Conservation (phyloP, 2,329 filamentous ascomycete species). For the Bipolaris oryzae region DNA sequence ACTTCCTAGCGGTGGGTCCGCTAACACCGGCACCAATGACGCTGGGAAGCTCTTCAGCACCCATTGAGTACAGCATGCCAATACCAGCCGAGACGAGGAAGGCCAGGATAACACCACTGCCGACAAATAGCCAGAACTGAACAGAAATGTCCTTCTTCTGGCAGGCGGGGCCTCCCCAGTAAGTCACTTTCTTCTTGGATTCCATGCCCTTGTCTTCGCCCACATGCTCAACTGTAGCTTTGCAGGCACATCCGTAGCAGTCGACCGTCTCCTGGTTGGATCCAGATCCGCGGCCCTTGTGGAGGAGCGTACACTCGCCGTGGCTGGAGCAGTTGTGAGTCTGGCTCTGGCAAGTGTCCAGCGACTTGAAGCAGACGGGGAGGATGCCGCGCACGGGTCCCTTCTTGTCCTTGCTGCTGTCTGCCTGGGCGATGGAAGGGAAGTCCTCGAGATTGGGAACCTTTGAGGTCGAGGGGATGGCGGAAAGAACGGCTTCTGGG, state of each 20-base stretch:
- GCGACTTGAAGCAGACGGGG: constrained; percentile 75
- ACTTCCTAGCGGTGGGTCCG: constrained; percentile 57
- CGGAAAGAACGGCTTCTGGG: constrained; percentile 40
- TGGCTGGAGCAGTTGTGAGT: constrained; percentile 85
- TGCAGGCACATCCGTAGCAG: constrained; percentile 84
- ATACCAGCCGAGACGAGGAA: constrained; percentile 73
- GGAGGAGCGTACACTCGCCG: constrained; percentile 76
- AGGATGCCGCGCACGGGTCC: constrained; percentile 59
- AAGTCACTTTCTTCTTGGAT: constrained; percentile 62
- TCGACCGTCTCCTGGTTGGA: constrained; percentile 50
- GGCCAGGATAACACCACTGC: constrained; percentile 73
- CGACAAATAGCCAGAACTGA: constrained; percentile 84
- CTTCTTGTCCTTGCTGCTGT: constrained; percentile 18
- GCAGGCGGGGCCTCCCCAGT: constrained; percentile 86
- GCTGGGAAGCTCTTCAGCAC: constrained; percentile 84
- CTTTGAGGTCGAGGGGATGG: constrained; percentile 34
- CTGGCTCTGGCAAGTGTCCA: constrained; percentile 68
- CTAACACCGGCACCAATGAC: constrained; percentile 96
- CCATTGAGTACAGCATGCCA: constrained; percentile 80
- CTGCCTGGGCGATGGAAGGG: constrained; percentile 30
- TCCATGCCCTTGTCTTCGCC: constrained; percentile 56
- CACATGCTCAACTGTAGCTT: constrained; percentile 60
- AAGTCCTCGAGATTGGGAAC: constrained; percentile 39
- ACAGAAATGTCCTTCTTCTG: constrained; percentile 90
- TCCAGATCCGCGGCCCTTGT: constrained; percentile 48